Evolutionary conservation across 192 early-diverging fungal species (phyloP).

Genomic region (Pilobolus umbonatus): DNA sequence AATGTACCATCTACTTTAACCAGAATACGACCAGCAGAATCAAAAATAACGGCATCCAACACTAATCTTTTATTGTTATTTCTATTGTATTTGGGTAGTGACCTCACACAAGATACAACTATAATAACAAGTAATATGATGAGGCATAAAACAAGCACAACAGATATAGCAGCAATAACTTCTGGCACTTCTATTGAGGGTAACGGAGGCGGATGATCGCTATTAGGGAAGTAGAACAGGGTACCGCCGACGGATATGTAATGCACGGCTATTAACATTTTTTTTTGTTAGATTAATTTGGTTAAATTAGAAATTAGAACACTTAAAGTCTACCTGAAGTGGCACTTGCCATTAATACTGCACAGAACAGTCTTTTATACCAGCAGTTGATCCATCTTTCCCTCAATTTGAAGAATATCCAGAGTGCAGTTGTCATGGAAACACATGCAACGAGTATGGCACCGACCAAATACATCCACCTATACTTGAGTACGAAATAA

Average conservation of each 20-base stretch:
- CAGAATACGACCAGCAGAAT: constrained; percentile 27
- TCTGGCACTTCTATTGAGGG: constrained; percentile 8
- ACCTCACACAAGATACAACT: neutral
- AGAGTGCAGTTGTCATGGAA: constrained; percentile 36
- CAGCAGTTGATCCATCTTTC: constrained; percentile 39
- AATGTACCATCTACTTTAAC: constrained; percentile 35
- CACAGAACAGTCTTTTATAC: constrained; percentile 43
- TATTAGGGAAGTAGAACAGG: constrained; percentile 18
- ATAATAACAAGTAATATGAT: constrained; percentile 13
- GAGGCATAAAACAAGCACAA: constrained; percentile 22
- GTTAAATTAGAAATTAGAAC: neutral
- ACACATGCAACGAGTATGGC: constrained; percentile 36
- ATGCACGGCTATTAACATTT: constrained; percentile 32
- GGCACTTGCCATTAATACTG: constrained; percentile 40
- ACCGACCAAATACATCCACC: constrained; percentile 20
- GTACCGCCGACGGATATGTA: constrained; percentile 35
- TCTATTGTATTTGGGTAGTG: neutral
- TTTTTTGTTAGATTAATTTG: too few species aligned
- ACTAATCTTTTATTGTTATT: constrained; percentile 20
- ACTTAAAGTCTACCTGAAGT: constrained; percentile 29
- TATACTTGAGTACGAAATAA: constrained; percentile 24
- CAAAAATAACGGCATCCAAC: constrained; percentile 30
- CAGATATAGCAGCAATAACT: constrained; percentile 18
- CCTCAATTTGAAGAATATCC: constrained; percentile 45
- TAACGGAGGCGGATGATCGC: constrained; percentile 5